These are phyloP conservation scores for Colletotrichum coccodes DNA, from an alignment of 2,329 filamentous ascomycete species.

Conservation along the genomic window DNA sequence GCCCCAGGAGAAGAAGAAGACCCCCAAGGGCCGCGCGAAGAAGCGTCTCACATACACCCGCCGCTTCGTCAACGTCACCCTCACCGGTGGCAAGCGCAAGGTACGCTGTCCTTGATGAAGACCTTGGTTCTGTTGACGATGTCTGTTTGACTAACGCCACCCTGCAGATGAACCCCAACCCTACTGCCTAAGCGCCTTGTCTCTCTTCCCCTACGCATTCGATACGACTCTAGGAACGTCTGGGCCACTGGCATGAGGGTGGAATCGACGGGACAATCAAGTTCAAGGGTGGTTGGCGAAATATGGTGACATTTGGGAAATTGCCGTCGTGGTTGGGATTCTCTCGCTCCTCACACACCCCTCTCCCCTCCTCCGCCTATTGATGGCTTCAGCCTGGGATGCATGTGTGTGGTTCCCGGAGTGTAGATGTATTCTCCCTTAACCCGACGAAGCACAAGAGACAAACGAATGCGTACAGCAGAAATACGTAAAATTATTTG, in stretches of 20 bases:
- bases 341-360: neutral
- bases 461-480: conserved; percentile 32
- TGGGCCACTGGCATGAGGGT: conserved; percentile 32
- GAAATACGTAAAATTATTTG: conserved; percentile 29
- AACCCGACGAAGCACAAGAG: conserved; percentile 20
- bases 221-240: conserved; percentile 36
- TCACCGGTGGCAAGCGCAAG: conserved; percentile 99
- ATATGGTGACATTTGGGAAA: conserved; percentile 30
- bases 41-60: conserved; percentile 97
- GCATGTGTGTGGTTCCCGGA: neutral
- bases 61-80: conserved; percentile 97
- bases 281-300: conserved; percentile 29
- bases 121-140: neutral
- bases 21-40: conserved; percentile 95
- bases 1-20: conserved; percentile 95
- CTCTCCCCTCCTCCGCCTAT: conserved; percentile 2
- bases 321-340: conserved; percentile 13
- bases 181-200: conserved; percentile 45
- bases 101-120: conserved; percentile 53
- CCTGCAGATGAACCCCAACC: conserved; percentile 54
- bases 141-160: conserved; percentile 32
- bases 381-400: conserved; percentile 7
- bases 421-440: neutral
- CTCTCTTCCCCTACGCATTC: conserved; percentile 29
- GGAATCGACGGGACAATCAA: conserved; percentile 32